Percentiles rank a stretch among this genome's conserved stretches.
Conservation (phyloP, 192 early-diverging fungal genomes). For the Coemansia javaensis region DNA sequence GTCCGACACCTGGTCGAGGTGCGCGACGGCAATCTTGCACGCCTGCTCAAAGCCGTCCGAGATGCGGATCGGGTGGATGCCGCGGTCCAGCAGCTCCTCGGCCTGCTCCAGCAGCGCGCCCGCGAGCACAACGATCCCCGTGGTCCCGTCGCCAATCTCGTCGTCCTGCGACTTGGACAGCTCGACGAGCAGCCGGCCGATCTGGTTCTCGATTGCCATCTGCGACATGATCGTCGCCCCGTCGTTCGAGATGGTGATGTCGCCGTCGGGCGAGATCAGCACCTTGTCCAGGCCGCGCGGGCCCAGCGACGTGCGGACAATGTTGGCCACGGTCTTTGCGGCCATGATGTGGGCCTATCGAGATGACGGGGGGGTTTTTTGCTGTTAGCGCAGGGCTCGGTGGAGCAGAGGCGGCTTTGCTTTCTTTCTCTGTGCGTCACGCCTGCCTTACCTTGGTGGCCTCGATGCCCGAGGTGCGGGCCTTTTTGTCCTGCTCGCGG, state of each 20-base stretch:
- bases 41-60: conserved; percentile 98
- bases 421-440: no score
- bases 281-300: conserved; percentile 99
- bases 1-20: conserved; percentile 91
- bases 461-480: conserved; percentile 83
- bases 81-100: conserved; percentile 88
- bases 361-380: no score
- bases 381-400: no score
- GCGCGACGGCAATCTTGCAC: conserved; percentile 87
- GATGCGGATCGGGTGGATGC: conserved; percentile 98
- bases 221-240: conserved; percentile 97
- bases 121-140: conserved; percentile 98
- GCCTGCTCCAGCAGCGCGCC: conserved; percentile 97
- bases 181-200: conserved; percentile 96
- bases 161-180: conserved; percentile 98
- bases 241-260: conserved; percentile 99
- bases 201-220: conserved; percentile 99
- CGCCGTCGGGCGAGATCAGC: conserved; percentile 97
- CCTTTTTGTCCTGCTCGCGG: conserved; percentile 91
- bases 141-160: conserved; percentile 99
- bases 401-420: no score
- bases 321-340: conserved; percentile 93
- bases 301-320: conserved; percentile 96
- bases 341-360: conserved; percentile 97
- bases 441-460: conserved; percentile 89